Evolutionary conservation across 139 green algal species (phyloP), one percentile per base, ranked within the genome.

Genomic region (Chlorella sp.): DNA sequence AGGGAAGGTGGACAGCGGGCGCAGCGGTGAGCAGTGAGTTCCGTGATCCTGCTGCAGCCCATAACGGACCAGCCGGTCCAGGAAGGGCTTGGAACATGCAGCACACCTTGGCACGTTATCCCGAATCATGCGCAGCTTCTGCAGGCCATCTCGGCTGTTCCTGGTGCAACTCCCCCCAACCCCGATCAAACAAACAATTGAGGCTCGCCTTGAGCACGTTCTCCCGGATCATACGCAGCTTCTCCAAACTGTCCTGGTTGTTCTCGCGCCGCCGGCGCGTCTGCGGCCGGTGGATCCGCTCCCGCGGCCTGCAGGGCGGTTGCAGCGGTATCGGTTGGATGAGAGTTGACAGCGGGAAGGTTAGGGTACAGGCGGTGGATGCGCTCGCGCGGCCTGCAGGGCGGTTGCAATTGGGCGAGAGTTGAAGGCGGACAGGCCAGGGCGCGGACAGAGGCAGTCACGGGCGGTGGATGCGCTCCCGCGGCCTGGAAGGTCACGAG

Each of bases 221-320:
- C 26, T 93, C 87, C 34, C 85, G 83, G 22, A 98, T 92, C 73
- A 87, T 87, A 30, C 91, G 80, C 90, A 97, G 81, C 91, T 97
- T 97, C 17, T 98, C 94, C 81, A 97, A 75, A 44, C 88, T 92
- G 80, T 97, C 93, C 51, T 60, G 60, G 69, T 93, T 95, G 85
- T 96, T 96, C 80, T 96, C 93, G 17, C 94, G 88, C 48, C 94
- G 90, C 28, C 96, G 88, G 46, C 97, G 92, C 34, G 96, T 98
- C 90, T 98, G 93, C 24, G 96, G 96, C 54, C 96, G 88, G 89
- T 99, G 92, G 24, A 93, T 87, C 81, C 93, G 95, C 87, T 98
- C 96, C 0, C 97, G 92, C 38, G 94, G 92, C 88, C 95, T 95
- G 87, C 73, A 82, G 78, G 44, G 40, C 26, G 16, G 62, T 17